phyloP scores from a whole-genome alignment of 2,329 filamentous ascomycete genomes.

The Cordyceps fumosorosea region DNA sequence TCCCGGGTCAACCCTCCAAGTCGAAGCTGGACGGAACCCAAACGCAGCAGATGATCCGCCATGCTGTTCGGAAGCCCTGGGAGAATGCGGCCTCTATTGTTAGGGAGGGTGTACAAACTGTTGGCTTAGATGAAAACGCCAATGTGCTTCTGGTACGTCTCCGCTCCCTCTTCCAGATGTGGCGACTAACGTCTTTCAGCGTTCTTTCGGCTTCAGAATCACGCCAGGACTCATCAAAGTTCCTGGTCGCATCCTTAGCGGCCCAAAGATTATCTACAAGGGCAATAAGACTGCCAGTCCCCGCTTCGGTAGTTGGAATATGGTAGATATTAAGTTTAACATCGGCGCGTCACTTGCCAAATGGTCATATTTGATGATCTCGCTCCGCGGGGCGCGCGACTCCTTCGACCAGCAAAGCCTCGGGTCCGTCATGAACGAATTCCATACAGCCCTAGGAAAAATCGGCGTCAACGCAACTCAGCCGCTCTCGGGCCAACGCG shows the following conservation, averaged over 20 bases:
- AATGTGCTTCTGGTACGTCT: conserved; percentile 32
- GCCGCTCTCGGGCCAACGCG: conserved; percentile 11
- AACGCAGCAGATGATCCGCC: conserved; percentile 52
- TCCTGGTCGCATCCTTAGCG: conserved; percentile 49
- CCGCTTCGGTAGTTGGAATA: conserved; percentile 34
- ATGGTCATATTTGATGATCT: conserved; percentile 33
- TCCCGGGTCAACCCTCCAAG: conserved; percentile 48
- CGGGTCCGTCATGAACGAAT: conserved; percentile 3
- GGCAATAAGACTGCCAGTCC: conserved; percentile 18
- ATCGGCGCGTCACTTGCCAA: conserved; percentile 29
- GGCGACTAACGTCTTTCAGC: conserved; percentile 21
- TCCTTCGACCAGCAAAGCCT: conserved; percentile 10
- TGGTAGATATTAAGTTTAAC: conserved; percentile 44
- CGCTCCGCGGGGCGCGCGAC: background rate
- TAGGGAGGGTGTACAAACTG: conserved; percentile 37
- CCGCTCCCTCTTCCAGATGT: background rate
- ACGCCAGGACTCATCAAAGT: conserved; percentile 52
- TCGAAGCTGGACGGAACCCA: conserved; percentile 41
- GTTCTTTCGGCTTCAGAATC: conserved; percentile 46
- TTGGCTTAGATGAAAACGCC: conserved; percentile 36
- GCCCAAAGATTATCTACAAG: conserved; percentile 48
- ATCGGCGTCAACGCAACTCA: conserved; percentile 12
- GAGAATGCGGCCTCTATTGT: conserved; percentile 52
- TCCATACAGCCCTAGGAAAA: conserved; percentile 11
- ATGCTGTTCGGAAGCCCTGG: conserved; percentile 50